These are phyloP conservation scores for Pyronema omphalodes DNA, from an alignment of 495 filamentous ascomycete genomes.

Conservation along the genomic window DNA sequence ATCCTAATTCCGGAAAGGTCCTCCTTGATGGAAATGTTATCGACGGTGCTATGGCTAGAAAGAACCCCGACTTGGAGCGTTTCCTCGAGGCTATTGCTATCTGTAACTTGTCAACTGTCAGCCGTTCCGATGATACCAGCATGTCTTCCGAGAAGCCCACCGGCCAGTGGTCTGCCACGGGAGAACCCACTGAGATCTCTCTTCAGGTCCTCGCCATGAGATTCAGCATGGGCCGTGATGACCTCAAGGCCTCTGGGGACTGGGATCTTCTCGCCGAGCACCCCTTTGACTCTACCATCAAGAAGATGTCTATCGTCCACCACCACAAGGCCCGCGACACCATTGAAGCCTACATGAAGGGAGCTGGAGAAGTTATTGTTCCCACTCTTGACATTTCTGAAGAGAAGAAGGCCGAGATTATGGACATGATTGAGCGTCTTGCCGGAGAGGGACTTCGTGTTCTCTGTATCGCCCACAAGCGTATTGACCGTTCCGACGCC, in stretches of 20 bases:
- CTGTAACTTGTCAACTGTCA: slow-evolving; percentile 20
- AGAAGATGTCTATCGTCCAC: slow-evolving; percentile 42
- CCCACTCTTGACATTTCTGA: slow-evolving; percentile 28
- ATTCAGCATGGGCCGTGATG: slow-evolving; percentile 26
- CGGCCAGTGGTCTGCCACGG: slow-evolving; percentile 32
- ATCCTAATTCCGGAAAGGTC: slow-evolving; percentile 18
- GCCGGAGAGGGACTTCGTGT: slow-evolving; percentile 40
- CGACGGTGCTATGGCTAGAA: slow-evolving; percentile 9
- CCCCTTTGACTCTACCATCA: slow-evolving; percentile 43
- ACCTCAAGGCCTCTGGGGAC: slow-evolving; percentile 18
- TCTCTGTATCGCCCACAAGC: slow-evolving; percentile 34
- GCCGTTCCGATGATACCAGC: slow-evolving; percentile 18
- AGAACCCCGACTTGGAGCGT: slow-evolving; percentile 10
- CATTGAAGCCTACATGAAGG: slow-evolving; percentile 36
- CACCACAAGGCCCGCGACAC: slow-evolving; percentile 23
- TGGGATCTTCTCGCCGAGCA: slow-evolving; percentile 34
- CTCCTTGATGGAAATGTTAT: slow-evolving; percentile 14
- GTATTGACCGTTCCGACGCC: slow-evolving; percentile 23
- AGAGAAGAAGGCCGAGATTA: slow-evolving; percentile 24
- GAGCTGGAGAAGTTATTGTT: slow-evolving; percentile 37
- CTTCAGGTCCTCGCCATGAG: slow-evolving; percentile 35
- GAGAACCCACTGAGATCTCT: slow-evolving; percentile 41
- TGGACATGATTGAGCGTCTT: slow-evolving; percentile 32
- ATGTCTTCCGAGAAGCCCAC: slow-evolving; percentile 20
- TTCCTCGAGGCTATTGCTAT: slow-evolving; percentile 25